Base-by-base conservation (phyloP, 2,329 filamentous ascomycete species). In the Tolypocladium pustulatum region DNA sequence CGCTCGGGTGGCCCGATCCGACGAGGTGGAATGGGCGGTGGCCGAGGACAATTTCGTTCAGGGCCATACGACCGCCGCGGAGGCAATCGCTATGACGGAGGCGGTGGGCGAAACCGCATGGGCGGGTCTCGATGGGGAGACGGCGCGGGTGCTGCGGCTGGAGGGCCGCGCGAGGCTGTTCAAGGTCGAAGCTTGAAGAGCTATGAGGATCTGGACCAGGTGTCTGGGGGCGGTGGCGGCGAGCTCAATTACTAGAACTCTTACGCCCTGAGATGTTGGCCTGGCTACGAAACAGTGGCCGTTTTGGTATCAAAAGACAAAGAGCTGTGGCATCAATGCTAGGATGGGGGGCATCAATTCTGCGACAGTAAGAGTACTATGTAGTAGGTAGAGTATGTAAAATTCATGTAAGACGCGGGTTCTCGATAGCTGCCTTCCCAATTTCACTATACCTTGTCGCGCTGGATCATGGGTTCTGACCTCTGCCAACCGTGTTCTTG, bases 151-250 rank as follows among this genome's bases (percentile, higher is more conserved):
- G 88, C 83, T 30, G 85, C 88, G 38, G 86, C 88, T 2, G 87
- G 92, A 61, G 92, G 91, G 0, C 93, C 94, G 25, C 84, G 90
- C 25, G 92, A 97, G 73, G 93, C 94, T 13, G 91, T 96, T 0
- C 90, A 95, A 65, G 94, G 94, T 6, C 85, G 94, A 59, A 96
- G 90, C 61, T 76, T 99, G 64, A 96, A 96, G 81, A 97, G 91
- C 72, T 99, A 99, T 70, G 95, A 99, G 73, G 94, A 99, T 70
- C 78, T 99, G 30, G 94, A 99, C 75, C 93, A 95, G 53, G 87
- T 88, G 59, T 85, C 85, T 41, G 84, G 86, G 17, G 80, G 83
- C 40, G 90, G 87, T 46, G 85, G 87, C 46, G 89, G 90, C 34
- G 93, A 97, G 75, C 77, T 97, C 67, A 95, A 97, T 74, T 97